phyloP scores from a whole-genome alignment of 805 yeast genomes.

The Zygosaccharomyces rouxii region DNA sequence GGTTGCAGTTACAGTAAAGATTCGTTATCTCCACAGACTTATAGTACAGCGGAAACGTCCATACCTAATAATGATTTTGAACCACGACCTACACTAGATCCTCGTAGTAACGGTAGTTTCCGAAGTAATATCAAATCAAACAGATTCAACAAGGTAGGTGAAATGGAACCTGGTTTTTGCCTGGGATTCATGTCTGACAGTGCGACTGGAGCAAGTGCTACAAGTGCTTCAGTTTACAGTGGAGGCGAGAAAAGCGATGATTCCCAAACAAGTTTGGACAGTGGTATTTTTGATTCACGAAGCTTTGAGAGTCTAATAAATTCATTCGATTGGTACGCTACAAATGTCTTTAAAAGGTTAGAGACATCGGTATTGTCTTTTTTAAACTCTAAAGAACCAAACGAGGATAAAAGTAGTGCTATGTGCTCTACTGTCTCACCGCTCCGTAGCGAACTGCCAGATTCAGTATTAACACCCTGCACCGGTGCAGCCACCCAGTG shows the following conservation, averaged over 20 bases:
- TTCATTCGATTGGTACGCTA: slow-evolving; percentile 5
- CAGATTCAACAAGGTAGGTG: not conserved
- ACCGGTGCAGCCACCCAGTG: slow-evolving; percentile 1
- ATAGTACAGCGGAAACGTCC: not conserved
- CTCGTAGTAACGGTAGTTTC: slow-evolving; percentile 1
- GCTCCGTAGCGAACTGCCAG: not conserved
- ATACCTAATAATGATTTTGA: not conserved
- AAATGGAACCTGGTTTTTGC: not conserved
- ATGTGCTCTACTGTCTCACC: not conserved
- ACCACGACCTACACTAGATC: slow-evolving; percentile 3
- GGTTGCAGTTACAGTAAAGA: not conserved
- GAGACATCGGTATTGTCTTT: slow-evolving; percentile 11
- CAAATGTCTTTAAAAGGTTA: slow-evolving; percentile 9
- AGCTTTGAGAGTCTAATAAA: not conserved
- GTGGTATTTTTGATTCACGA: not conserved
- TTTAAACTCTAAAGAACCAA: slow-evolving; percentile 1
- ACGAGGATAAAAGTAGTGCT: not conserved
- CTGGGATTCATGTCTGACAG: not conserved
- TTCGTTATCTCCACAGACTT: slow-evolving; percentile 1
- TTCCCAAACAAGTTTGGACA: not conserved
- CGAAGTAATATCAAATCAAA: not conserved
- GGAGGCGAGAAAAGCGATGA: not conserved
- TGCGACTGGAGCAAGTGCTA: not conserved
- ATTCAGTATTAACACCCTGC: not conserved
- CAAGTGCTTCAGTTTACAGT: not conserved